Conservation (phyloP, 2,329 filamentous ascomycete genomes). For the Claviceps cyperi region DNA sequence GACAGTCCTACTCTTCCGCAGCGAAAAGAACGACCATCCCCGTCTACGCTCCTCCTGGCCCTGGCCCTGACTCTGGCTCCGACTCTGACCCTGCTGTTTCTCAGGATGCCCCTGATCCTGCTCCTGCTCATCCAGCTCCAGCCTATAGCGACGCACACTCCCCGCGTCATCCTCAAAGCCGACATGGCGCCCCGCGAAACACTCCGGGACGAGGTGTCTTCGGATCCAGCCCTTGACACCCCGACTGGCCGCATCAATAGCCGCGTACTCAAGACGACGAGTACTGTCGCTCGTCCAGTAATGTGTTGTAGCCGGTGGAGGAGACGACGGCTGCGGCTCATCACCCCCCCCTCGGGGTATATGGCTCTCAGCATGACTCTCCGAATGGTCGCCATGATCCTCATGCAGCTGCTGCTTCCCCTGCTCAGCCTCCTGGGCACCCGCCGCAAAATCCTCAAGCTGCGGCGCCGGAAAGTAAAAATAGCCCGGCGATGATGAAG, state of each 20-base stretch:
- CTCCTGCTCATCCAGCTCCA: constrained; percentile 41
- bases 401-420: too few relatives aligned
- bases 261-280: constrained; percentile 48
- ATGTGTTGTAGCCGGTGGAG: constrained; percentile 42
- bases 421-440: too few relatives aligned
- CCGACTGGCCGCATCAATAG: constrained; percentile 46
- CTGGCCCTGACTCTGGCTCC: too few relatives aligned
- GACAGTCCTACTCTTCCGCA: constrained; percentile 13
- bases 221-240: constrained; percentile 47
- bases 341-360: too few relatives aligned
- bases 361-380: too few relatives aligned
- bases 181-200: constrained; percentile 40
- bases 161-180: constrained; percentile 48
- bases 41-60: neutral
- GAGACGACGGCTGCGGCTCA: constrained; percentile 15
- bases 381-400: neutral
- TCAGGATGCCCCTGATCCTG: constrained; percentile 20
- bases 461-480: constrained; percentile 37
- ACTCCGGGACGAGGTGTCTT: constrained; percentile 43
- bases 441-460: constrained; percentile 13
- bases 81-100: constrained; percentile 5
- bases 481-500: constrained; percentile 22
- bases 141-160: constrained; percentile 47
- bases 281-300: constrained; percentile 55
- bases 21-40: constrained; percentile 16